Percentiles rank a stretch among this genome's conserved stretches.
Conservation (phyloP, 768 basidiomycete genomes). For the Zangia roseola region DNA sequence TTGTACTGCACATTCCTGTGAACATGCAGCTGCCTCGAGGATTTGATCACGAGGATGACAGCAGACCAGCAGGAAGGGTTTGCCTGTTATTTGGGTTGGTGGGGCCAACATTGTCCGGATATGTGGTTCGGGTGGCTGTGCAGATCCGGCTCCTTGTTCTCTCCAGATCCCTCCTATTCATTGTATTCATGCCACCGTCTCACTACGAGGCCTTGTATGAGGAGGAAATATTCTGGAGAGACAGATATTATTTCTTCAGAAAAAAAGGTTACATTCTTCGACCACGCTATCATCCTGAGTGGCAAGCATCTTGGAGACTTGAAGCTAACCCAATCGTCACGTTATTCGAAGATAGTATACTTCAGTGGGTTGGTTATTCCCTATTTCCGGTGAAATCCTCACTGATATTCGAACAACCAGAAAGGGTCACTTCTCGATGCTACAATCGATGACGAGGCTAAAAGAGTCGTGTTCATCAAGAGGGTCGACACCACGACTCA, state of each 20-base stretch:
- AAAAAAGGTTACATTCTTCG: constrained; percentile 23
- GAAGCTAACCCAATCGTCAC: not conserved
- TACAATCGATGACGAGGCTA: not conserved
- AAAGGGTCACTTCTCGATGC: constrained; percentile 10
- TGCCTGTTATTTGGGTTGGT: too few relatives aligned
- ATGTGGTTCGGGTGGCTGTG: too few relatives aligned
- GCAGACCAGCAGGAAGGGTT: too few relatives aligned
- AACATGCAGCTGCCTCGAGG: not conserved
- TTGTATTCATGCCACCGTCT: too few relatives aligned
- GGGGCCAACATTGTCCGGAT: too few relatives aligned
- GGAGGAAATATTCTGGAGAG: constrained; percentile 19
- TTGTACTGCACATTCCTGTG: too few relatives aligned
- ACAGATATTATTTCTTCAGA: constrained; percentile 16
- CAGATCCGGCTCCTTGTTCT: too few relatives aligned
- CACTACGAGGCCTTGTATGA: too few relatives aligned
- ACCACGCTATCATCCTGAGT: constrained; percentile 24
- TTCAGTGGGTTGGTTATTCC: constrained; percentile 5
- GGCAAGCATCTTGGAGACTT: constrained; percentile 31
- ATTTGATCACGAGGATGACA: not conserved
- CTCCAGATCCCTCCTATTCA: too few relatives aligned
- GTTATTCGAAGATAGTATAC: constrained; percentile 8
- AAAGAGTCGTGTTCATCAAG: constrained; percentile 15
- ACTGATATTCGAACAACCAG: not conserved
- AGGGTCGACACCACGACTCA: not conserved
- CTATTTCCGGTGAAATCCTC: not conserved